Evolutionary conservation across 73 alveolate species (phyloP).

Genomic region (Tetrahymena borealis): DNA sequence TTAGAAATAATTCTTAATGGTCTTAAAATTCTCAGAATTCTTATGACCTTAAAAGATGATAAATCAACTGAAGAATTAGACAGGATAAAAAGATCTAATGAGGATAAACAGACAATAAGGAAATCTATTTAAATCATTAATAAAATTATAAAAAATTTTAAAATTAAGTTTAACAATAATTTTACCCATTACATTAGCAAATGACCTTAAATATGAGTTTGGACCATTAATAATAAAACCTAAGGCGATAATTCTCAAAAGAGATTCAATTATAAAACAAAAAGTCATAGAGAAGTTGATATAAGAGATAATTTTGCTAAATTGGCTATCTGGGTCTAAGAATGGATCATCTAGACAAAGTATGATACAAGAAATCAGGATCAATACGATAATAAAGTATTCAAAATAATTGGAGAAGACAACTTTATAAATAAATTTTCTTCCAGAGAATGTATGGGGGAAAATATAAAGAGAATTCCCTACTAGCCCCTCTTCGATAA

Average conservation of each 20-base stretch:
- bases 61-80: background rate
- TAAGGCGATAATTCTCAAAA: constrained; percentile 30
- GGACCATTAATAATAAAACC: constrained; percentile 44
- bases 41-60: constrained; percentile 40
- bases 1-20: constrained; percentile 75
- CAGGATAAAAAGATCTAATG: too few species aligned
- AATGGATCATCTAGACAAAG: constrained; percentile 51
- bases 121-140: too few species aligned
- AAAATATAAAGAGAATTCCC: too few species aligned
- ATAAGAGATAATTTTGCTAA: background rate
- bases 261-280: constrained; percentile 32
- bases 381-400: constrained; percentile 35
- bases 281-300: constrained; percentile 37
- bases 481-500: too few species aligned
- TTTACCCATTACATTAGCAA: constrained; percentile 7
- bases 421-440: too few species aligned
- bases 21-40: constrained; percentile 71
- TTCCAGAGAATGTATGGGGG: too few species aligned
- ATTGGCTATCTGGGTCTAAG: constrained; percentile 14
- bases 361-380: constrained; percentile 18
- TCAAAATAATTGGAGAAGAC: too few species aligned
- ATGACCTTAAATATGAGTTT: background rate
- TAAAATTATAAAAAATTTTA: background rate
- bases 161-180: constrained; percentile 20
- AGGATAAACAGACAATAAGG: too few species aligned